Conservation (phyloP, 352 stramenopile genomes). For the Globisporangium solare region DNA sequence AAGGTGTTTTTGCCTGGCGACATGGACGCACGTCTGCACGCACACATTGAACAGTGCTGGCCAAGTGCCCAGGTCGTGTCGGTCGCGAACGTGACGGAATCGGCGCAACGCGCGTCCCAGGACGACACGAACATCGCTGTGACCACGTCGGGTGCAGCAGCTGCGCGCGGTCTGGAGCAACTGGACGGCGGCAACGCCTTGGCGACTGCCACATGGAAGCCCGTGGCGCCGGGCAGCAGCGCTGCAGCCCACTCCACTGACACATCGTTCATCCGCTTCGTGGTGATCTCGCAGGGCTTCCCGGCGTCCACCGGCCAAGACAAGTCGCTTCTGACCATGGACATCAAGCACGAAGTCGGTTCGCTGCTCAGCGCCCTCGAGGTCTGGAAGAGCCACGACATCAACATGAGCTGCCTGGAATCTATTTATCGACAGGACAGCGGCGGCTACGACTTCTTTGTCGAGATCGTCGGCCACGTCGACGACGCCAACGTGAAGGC, state of each 20-base stretch:
- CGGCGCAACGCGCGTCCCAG: slow-evolving; percentile 33
- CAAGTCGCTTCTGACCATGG: slow-evolving; percentile 83
- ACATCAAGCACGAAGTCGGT: slow-evolving; percentile 85
- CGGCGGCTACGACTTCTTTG: slow-evolving; percentile 82
- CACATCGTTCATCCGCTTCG: slow-evolving; percentile 66
- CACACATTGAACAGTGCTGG: slow-evolving; percentile 69
- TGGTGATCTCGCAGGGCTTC: slow-evolving; percentile 65
- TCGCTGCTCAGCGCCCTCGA: slow-evolving; percentile 73
- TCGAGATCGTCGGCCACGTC: slow-evolving; percentile 76
- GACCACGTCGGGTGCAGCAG: slow-evolving; percentile 43
- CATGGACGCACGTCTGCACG: slow-evolving; percentile 44
- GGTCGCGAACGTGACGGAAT: slow-evolving; percentile 58
- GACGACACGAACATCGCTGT: slow-evolving; percentile 46
- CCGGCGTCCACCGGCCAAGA: slow-evolving; percentile 64
- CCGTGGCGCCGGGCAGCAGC: slow-evolving; percentile 7
- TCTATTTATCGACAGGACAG: slow-evolving; percentile 77
- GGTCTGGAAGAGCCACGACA: slow-evolving; percentile 74
- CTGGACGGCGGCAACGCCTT: slow-evolving; percentile 49
- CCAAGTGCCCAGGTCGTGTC: slow-evolving; percentile 62
- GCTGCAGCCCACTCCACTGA: slow-evolving; percentile 3
- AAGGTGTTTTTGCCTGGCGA: slow-evolving; percentile 58
- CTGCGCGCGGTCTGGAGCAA: slow-evolving; percentile 32
- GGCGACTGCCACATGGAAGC: slow-evolving; percentile 39
- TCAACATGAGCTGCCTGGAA: slow-evolving; percentile 85
- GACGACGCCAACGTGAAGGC: slow-evolving; percentile 57